Conservation (phyloP, 139 green algal species). For the Eudorina sp. region DNA sequence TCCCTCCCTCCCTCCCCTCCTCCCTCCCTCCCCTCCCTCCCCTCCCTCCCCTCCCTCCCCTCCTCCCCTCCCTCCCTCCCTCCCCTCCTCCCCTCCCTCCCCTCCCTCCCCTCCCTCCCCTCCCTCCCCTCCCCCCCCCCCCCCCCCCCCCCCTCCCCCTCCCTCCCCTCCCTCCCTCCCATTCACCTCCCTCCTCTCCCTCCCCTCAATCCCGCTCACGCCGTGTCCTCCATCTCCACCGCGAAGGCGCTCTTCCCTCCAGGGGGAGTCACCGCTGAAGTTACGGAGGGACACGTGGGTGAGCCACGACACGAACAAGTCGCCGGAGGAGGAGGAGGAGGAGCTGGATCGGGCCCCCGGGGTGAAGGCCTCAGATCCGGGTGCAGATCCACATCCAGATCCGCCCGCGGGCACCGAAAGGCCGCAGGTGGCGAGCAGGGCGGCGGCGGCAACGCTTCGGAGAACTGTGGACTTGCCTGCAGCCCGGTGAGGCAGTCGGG, state of each 20-base stretch:
- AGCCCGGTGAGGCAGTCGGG: too few relatives aligned
- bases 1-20: too few relatives aligned
- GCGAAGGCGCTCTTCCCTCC: constrained; percentile 88
- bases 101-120: background rate
- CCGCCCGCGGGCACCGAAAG: constrained; percentile 76
- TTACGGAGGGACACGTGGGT: constrained; percentile 20
- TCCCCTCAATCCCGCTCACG: too few relatives aligned
- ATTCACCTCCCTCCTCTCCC: too few relatives aligned
- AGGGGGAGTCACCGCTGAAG: constrained; percentile 88
- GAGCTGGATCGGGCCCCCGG: too few relatives aligned
- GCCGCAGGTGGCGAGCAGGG: constrained; percentile 89
- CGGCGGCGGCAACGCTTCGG: constrained; percentile 74
- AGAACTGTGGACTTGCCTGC: constrained; percentile 94
- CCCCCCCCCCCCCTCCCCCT: background rate
- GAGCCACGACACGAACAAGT: background rate
- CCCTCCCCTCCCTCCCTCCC: constrained; percentile 38
- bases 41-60: too few relatives aligned
- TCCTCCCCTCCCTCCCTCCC: too few relatives aligned
- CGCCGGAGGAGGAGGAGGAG: background rate
- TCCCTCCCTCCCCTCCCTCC: too few relatives aligned
- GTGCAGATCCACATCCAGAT: too few relatives aligned
- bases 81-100: too few relatives aligned
- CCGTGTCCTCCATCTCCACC: constrained; percentile 89
- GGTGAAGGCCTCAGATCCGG: too few relatives aligned
- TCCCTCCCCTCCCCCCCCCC: background rate